Evolutionary conservation across 1,284 basidiomycete species (phyloP).

Genomic region (Pascua sp.): DNA sequence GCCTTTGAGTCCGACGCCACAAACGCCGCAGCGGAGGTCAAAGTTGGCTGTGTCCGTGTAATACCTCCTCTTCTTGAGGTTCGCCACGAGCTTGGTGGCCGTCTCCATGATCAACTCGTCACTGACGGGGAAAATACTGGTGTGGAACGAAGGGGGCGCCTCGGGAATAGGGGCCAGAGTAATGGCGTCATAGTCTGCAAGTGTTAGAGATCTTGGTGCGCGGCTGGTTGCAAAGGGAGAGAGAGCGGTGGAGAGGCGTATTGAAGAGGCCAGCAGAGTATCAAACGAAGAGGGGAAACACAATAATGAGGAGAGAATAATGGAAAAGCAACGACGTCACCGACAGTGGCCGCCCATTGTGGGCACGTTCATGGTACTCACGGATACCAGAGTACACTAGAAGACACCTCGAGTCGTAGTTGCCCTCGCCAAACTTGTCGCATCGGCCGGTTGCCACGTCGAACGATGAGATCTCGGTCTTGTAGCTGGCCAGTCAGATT

Average conservation of each 20-base stretch:
- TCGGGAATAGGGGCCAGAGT: slow-evolving; percentile 71
- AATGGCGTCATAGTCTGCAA: slow-evolving; percentile 84
- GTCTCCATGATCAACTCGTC: slow-evolving; percentile 62
- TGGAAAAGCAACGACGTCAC: too few relatives aligned
- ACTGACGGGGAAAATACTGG: slow-evolving; percentile 69
- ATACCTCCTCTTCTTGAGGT: slow-evolving; percentile 68
- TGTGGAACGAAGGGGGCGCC: slow-evolving; percentile 78
- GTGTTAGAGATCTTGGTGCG: too few relatives aligned
- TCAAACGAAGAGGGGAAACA: too few relatives aligned
- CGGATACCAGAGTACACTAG: slow-evolving; percentile 87
- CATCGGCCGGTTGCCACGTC: slow-evolving; percentile 90
- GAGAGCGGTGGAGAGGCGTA: not conserved
- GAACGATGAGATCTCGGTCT: slow-evolving; percentile 79
- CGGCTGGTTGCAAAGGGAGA: too few relatives aligned
- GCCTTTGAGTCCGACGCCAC: slow-evolving; percentile 69
- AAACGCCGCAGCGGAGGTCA: slow-evolving; percentile 60
- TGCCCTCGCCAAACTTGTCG: slow-evolving; percentile 69
- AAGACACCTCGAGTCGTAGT: slow-evolving; percentile 53
- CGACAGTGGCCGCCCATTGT: too few relatives aligned
- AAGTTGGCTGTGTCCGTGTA: slow-evolving; percentile 90
- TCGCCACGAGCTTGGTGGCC: slow-evolving; percentile 65
- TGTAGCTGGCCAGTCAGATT: slow-evolving; percentile 51
- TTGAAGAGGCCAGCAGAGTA: not conserved
- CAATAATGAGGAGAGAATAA: too few relatives aligned
- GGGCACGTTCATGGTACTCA: slow-evolving; percentile 29